Evolutionary conservation across 768 basidiomycete genomes (phyloP).

Genomic region (Calocera cornea): DNA sequence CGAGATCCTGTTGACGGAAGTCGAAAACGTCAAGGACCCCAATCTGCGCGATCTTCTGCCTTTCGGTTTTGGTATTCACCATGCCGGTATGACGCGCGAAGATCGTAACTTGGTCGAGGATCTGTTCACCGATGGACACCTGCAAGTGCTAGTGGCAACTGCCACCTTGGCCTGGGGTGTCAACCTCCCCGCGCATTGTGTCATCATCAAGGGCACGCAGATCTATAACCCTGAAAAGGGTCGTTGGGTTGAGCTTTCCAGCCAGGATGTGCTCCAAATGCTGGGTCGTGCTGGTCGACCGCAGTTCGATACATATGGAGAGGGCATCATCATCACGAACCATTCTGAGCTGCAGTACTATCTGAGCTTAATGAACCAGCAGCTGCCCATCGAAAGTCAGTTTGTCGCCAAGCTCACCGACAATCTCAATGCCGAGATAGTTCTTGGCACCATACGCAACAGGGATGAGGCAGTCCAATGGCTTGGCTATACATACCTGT

Average conservation of each 20-base stretch:
- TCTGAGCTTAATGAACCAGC: conserved; percentile 86
- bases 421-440: conserved; percentile 94
- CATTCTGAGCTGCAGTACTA: conserved; percentile 96
- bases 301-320: conserved; percentile 92
- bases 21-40: conserved; percentile 63
- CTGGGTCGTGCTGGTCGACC: conserved; percentile 94
- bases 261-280: conserved; percentile 97
- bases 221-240: conserved; percentile 99
- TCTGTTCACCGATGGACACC: conserved; percentile 77
- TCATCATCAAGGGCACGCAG: conserved; percentile 99
- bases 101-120: conserved; percentile 90
- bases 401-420: conserved; percentile 86
- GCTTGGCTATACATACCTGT: conserved; percentile 91
- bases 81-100: conserved; percentile 88
- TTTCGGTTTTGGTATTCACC: conserved; percentile 95
- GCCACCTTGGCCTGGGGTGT: conserved; percentile 99
- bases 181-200: conserved; percentile 92
- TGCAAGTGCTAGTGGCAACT: conserved; percentile 92
- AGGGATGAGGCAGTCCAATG: conserved; percentile 95
- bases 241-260: conserved; percentile 87
- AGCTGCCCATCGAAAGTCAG: conserved; percentile 93
- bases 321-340: conserved; percentile 97
- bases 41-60: conserved; percentile 82
- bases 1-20: conserved; percentile 78
- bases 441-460: conserved; percentile 86